A percentile compares a stretch with the other conserved stretches of the same genome.
phyloP scores from a whole-genome alignment of 2,329 filamentous ascomycete species.

The Fusarium annulatum region DNA sequence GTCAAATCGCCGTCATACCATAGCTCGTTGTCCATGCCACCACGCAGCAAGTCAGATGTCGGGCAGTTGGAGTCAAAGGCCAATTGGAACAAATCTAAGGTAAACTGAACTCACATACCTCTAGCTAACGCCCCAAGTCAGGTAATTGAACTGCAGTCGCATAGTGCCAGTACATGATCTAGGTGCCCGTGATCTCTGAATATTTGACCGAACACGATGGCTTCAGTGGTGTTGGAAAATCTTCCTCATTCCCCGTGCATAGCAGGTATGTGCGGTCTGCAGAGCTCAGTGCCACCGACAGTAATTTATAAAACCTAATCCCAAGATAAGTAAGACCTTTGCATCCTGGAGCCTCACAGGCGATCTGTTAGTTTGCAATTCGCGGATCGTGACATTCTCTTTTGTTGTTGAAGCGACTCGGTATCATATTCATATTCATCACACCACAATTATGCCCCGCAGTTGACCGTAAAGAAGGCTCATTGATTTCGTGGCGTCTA shows the following conservation, averaged over 20 bases:
- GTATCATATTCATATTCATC: conserved; percentile 8
- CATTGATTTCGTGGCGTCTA: conserved; percentile 42
- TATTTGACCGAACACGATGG: background rate
- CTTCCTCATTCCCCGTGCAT: background rate
- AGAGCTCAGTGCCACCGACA: background rate
- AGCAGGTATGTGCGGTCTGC: background rate
- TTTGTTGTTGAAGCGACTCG: background rate
- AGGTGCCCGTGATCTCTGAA: background rate
- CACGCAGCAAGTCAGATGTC: background rate
- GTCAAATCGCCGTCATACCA: background rate
- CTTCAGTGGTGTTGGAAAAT: background rate
- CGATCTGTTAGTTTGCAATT: background rate
- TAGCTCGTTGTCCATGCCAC: background rate
- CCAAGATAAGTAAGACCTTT: background rate
- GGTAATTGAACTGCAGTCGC: background rate
- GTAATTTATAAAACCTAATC: background rate
- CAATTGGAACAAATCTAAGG: background rate
- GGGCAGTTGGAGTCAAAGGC: too few species aligned
- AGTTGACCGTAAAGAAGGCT: conserved; percentile 17
- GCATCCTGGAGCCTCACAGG: background rate
- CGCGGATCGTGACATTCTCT: background rate
- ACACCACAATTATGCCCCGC: background rate
- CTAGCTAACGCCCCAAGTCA: background rate
- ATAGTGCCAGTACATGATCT: too few species aligned
- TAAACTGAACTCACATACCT: background rate